Percentiles rank a stretch among this genome's conserved stretches.
Conservation (phyloP, 2,329 filamentous ascomycete species). For the Botryotinia narcissicola region DNA sequence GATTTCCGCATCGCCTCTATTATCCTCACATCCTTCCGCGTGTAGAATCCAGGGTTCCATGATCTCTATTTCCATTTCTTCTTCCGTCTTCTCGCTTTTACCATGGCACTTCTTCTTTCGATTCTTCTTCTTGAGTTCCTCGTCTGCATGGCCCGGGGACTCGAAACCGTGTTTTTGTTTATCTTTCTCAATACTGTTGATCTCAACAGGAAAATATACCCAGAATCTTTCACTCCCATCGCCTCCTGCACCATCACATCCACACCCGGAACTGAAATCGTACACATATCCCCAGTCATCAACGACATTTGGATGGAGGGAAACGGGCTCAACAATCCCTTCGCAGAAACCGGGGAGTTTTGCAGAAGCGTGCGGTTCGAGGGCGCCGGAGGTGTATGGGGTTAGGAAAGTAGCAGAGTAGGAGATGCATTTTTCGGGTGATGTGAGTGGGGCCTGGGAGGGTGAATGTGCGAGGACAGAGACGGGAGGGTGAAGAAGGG, state of each 20-base stretch:
- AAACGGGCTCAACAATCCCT: neutral
- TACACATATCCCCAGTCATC: neutral
- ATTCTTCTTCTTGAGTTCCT: neutral
- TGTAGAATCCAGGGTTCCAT: neutral
- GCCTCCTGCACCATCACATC: neutral
- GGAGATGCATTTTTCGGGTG: neutral
- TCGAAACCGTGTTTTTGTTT: neutral
- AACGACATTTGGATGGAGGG: neutral
- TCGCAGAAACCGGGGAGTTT: neutral
- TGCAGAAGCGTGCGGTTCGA: constrained; percentile 1
- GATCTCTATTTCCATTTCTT: neutral
- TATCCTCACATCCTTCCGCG: constrained; percentile 1
- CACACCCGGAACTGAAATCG: neutral
- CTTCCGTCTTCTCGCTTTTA: neutral
- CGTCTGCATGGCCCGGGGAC: neutral
- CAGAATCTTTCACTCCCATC: neutral
- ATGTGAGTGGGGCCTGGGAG: neutral
- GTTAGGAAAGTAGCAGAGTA: constrained; percentile 3
- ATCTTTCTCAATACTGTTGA: neutral
- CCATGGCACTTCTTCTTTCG: neutral
- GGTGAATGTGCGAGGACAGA: neutral
- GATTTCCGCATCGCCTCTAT: neutral
- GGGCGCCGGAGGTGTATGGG: neutral
- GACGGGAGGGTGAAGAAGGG: neutral
- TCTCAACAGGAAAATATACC: neutral